Evolutionary conservation across 2,329 filamentous ascomycete species (phyloP).

Genomic region (Scytalidium sp.): DNA sequence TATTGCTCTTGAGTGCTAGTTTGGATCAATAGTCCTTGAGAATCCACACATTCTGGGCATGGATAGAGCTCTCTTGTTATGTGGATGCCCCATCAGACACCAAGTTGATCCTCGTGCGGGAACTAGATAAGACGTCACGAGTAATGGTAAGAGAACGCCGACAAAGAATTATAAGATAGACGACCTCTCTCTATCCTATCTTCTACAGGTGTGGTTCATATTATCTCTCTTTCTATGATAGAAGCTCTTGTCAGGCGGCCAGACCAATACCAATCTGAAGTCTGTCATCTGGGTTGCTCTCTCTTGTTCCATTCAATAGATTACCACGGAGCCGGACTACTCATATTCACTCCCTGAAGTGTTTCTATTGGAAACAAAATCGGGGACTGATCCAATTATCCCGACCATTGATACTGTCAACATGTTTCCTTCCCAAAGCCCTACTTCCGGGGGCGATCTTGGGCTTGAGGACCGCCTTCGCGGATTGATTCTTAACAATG

Average conservation of each 20-base stretch:
- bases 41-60: not conserved
- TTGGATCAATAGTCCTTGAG: not conserved
- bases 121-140: not conserved
- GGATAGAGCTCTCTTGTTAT: not conserved
- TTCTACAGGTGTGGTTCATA: not conserved
- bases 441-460: slow-evolving; percentile 7
- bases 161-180: not conserved
- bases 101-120: not conserved
- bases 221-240: not conserved
- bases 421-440: slow-evolving; percentile 18
- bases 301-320: not conserved
- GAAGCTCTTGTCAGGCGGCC: not conserved
- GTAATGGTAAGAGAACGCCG: not conserved
- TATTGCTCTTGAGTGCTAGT: not conserved
- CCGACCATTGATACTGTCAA: not conserved
- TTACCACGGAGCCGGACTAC: not conserved
- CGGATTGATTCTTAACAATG: slow-evolving; percentile 56
- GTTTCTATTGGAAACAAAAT: not conserved
- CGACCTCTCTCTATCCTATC: not conserved
- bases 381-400: not conserved
- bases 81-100: not conserved
- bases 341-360: not conserved
- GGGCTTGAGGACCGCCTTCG: slow-evolving; percentile 55
- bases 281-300: no score
- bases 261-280: not conserved